A percentile compares a stretch with the other conserved stretches of the same genome.
phyloP scores from a whole-genome alignment of 2,329 filamentous ascomycete species.

The Fusarium vanettenii region DNA sequence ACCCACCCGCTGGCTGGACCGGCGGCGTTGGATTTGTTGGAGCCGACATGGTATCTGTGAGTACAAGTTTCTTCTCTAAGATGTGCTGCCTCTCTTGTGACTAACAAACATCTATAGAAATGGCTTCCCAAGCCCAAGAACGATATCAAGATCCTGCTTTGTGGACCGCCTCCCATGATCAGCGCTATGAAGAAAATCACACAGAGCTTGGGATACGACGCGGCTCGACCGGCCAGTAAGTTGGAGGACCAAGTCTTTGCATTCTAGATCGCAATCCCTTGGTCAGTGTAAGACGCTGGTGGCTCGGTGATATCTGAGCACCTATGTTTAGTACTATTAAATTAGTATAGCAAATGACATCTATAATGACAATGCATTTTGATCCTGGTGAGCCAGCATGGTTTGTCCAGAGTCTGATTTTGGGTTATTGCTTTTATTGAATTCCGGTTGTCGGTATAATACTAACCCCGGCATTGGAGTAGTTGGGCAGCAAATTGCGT shows the following conservation, averaged over 20 bases:
- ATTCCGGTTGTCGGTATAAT: neutral
- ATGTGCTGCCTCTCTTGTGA: neutral
- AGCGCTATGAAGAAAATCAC: constrained; percentile 95
- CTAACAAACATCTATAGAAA: constrained; percentile 60
- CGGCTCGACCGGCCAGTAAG: constrained; percentile 94
- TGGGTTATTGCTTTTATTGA: neutral
- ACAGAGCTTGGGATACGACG: constrained; percentile 86
- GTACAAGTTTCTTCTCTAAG: constrained; percentile 35
- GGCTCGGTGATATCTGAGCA: neutral
- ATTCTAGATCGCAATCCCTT: constrained; percentile 61
- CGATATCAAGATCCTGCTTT: constrained; percentile 92
- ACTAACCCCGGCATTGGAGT: neutral
- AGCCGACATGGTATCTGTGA: constrained; percentile 88
- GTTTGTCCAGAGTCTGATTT: neutral
- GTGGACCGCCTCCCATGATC: constrained; percentile 95
- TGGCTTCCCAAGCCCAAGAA: constrained; percentile 81
- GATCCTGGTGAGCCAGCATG: too few relatives aligned
- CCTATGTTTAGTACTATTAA: neutral
- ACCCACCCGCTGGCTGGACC: constrained; percentile 88
- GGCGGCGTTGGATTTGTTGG: constrained; percentile 95
- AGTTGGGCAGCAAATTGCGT: neutral
- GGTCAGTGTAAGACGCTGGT: neutral
- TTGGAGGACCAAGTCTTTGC: constrained; percentile 96
- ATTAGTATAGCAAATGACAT: neutral
- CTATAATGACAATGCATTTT: too few relatives aligned